Base-by-base conservation (phyloP, 164 flowering plant species). In the Stephania cephalantha region DNA sequence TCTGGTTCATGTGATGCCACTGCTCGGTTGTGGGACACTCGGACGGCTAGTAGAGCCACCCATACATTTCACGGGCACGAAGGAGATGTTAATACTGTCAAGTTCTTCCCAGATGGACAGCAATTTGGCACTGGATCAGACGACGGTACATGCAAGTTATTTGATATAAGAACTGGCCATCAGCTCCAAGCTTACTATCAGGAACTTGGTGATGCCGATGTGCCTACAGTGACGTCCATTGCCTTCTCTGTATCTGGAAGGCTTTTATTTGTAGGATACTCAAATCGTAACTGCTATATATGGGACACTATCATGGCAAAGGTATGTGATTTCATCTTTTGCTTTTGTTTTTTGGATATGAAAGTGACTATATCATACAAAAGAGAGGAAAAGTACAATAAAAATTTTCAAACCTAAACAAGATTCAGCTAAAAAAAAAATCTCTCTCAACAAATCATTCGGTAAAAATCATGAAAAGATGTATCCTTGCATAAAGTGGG, bases 111-210 rank as follows among this genome's bases (percentile, higher is more conserved):
- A 61, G 98, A 95, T 86, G 98, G 98, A 30, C 86, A 87, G 78
- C 87, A 97, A 82, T 95, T 95, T 84, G 98, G 95, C 70, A 95
- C 96, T 50, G 99, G 98, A 30, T 95, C 99, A n/a, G 96, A 90
- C 73, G 99, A 95, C 84, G 99, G 98, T 78, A 90, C 94, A 68
- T 92, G 97, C 84, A 84, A 95, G 79, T 78, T 95, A 67, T 93
- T 88, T 87, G 99, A 95, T 81, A 85, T 89, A 77, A 90, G 98
- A 73, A 93, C 98, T 68, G 99, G 98, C 50, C 99, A 95, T 84
- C 91, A 90, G 80, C 93, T 95, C 72, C 99, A 95, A 84, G 93
- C 87, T 11, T 95, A 93, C 83, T 20, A 67, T 74, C 97, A 88
- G 82, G 87, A 78, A 74, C 88, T 89, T 75, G 82, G 78, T 71